Conservation (phyloP, 2,329 filamentous ascomycete species). For the Diaporthe ampelina region DNA sequence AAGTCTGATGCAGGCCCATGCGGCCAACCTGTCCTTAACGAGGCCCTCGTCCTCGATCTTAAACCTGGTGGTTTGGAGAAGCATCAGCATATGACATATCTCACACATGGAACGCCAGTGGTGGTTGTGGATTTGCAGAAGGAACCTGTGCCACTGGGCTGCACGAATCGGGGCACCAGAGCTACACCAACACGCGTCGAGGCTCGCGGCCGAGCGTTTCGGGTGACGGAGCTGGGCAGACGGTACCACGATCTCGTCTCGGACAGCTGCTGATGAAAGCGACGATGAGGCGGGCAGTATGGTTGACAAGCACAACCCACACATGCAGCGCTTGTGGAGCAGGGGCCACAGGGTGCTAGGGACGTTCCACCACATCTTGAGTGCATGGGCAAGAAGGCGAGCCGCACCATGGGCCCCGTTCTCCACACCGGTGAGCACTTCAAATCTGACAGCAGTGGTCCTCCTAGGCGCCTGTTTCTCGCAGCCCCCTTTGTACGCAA, state of each 20-base stretch:
- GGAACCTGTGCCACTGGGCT: conserved; percentile 36
- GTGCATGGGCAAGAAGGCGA: conserved; percentile 28
- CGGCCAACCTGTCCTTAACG: conserved; percentile 57
- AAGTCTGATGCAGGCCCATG: conserved; percentile 72
- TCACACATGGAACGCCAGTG: not conserved
- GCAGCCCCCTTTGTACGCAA: not conserved
- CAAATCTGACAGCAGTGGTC: not conserved
- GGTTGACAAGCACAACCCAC: conserved; percentile 29
- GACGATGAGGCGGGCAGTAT: conserved; percentile 38
- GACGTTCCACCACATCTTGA: conserved; percentile 29
- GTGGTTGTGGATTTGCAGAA: not conserved
- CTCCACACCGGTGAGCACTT: conserved; percentile 38
- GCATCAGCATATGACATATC: conserved; percentile 27
- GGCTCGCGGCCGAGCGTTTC: not conserved
- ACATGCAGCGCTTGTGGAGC: conserved; percentile 33
- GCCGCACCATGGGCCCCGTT: conserved; percentile 23
- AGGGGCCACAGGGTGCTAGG: conserved; percentile 1
- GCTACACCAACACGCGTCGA: conserved; percentile 34
- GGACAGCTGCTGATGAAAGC: conserved; percentile 11
- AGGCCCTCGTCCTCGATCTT: conserved; percentile 66
- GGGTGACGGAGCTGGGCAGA: not conserved
- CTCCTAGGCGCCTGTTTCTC: not conserved
- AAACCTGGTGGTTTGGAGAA: conserved; percentile 56
- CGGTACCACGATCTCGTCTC: conserved; percentile 34
- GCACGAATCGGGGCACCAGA: conserved; percentile 41